These are phyloP conservation scores for Nicotiana undulata DNA, from an alignment of 257 asterid genomes.

Conservation along the genomic window DNA sequence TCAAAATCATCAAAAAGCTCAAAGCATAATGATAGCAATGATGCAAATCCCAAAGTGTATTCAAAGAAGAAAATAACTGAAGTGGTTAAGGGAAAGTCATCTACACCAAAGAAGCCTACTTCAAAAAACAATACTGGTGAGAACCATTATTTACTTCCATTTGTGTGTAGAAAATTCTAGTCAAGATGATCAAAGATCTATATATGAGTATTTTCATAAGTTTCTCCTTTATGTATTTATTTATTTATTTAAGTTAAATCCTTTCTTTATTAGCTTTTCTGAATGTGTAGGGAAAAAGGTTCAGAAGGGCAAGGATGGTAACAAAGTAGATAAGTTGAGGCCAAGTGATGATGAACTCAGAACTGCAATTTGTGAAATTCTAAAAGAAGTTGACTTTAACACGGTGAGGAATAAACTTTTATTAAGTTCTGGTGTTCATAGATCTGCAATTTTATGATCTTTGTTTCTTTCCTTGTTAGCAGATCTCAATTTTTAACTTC, in stretches of 20 bases:
- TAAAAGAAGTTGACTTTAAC: conserved; percentile 36
- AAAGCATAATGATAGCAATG: conserved; percentile 27
- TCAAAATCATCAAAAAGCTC: conserved; percentile 37
- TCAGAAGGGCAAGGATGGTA: conserved; percentile 27
- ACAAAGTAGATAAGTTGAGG: conserved; percentile 22
- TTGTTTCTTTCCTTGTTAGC: not conserved
- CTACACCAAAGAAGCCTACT: conserved; percentile 44
- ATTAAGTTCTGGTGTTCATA: not conserved
- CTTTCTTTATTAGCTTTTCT: not conserved
- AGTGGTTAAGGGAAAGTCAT: conserved; percentile 33
- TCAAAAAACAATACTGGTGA: conserved; percentile 54
- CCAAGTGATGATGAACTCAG: conserved; percentile 29
- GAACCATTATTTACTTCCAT: conserved; percentile 7
- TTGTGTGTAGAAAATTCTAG: not conserved
- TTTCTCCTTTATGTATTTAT: not conserved
- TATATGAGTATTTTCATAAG: not conserved
- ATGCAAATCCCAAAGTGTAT: conserved; percentile 35
- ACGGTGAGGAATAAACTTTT: conserved; percentile 32
- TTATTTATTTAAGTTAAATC: not conserved
- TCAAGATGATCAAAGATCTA: not conserved
- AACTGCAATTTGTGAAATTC: conserved; percentile 30
- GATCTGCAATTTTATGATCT: not conserved
- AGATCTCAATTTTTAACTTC: not conserved
- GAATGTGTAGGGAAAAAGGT: conserved; percentile 29
- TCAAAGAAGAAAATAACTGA: conserved; percentile 51